phyloP scores from a whole-genome alignment of 306 rosid species.

The Vigna reflexopilosa region DNA sequence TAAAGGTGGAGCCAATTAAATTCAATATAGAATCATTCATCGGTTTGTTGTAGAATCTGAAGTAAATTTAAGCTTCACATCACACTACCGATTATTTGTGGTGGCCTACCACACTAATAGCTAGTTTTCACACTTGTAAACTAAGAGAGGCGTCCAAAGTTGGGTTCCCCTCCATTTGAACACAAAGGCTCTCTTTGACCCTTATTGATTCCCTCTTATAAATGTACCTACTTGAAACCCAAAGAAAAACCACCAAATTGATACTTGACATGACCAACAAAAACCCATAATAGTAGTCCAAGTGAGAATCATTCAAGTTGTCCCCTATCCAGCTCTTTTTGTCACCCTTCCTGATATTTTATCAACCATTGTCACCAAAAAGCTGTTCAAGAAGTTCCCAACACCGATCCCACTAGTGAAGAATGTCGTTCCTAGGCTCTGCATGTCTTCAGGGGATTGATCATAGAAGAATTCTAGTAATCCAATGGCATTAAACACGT shows the following conservation, averaged over 20 bases:
- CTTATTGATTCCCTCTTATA: slow-evolving; percentile 52
- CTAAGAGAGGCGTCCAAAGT: slow-evolving; percentile 59
- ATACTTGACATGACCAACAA: slow-evolving; percentile 51
- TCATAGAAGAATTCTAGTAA: slow-evolving; percentile 91
- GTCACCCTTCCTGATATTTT: slow-evolving; percentile 61
- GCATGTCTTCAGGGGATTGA: slow-evolving; percentile 90
- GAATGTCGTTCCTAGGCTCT: slow-evolving; percentile 84
- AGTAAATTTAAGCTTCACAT: slow-evolving; percentile 12
- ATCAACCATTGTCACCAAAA: slow-evolving; percentile 77
- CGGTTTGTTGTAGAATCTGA: slow-evolving; percentile 32
- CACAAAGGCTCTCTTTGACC: slow-evolving; percentile 51
- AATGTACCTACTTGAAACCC: slow-evolving; percentile 56
- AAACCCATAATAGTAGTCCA: slow-evolving; percentile 87
- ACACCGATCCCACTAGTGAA: slow-evolving; percentile 76
- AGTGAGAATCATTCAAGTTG: slow-evolving; percentile 82
- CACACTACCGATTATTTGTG: slow-evolving; percentile 20
- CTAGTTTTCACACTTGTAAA: slow-evolving; percentile 49
- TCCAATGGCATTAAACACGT: slow-evolving; percentile 82
- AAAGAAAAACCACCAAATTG: slow-evolving; percentile 52
- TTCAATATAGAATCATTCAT: slow-evolving; percentile 11
- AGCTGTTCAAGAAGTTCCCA: slow-evolving; percentile 82
- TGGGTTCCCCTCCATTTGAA: slow-evolving; percentile 47
- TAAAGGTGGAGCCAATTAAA: slow-evolving; percentile 15
- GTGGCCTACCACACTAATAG: not conserved
- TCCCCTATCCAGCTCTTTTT: slow-evolving; percentile 80